Base-by-base conservation (phyloP, 352 stramenopile genomes). In the Pythium guiyangense region DNA sequence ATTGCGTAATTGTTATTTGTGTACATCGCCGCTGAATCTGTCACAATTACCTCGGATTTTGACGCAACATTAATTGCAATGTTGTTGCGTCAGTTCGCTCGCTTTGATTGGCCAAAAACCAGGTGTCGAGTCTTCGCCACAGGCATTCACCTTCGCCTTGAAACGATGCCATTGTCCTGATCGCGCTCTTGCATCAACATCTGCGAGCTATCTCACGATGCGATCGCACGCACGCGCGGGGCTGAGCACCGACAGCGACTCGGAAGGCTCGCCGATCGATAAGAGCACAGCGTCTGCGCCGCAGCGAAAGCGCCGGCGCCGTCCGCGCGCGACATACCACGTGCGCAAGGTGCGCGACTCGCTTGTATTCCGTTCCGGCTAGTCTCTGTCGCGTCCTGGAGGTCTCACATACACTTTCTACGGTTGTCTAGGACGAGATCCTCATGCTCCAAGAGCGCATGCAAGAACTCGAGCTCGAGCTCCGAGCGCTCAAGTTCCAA, bases 381-480 rank as follows among this genome's bases (percentile, higher is more conserved):
- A 3, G 11, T n/a, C 2, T 14, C 4, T n/a, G 37, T 15, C 11
- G 37, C 37, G 11, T 43, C 37, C 17, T n/a, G 3, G 44, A 49
- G 18, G 6, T 49, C 44, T 14, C 18, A 49, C 9, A 50, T 4
- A 12, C 11, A 3, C 22, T 22, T 35, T 27, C 22, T 49, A 9
- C 11, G 37, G 27, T 17, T 26, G 9, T 2, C 22, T 3, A 57
- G 52, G 52, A 57, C n/a, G 52, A 50, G 42, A 50, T 50, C 27
- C 39, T 43, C 25, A n/a, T 31, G 25, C 26, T 57, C 25, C 52
- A 57, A 29, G 25, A 3, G 0, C 52, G 52, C 52, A 49, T 49
- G 39, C 37, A 57, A 4, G 52, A 49, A 39, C 52, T 57, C 39
- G 52, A 57, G n/a, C 52, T 57, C 6, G 51, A 57, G 51, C 51